Evolutionary conservation across 495 filamentous ascomycete species (phyloP), one percentile per base, ranked within the genome.

Genomic region (Talaromyces stipitatus): DNA sequence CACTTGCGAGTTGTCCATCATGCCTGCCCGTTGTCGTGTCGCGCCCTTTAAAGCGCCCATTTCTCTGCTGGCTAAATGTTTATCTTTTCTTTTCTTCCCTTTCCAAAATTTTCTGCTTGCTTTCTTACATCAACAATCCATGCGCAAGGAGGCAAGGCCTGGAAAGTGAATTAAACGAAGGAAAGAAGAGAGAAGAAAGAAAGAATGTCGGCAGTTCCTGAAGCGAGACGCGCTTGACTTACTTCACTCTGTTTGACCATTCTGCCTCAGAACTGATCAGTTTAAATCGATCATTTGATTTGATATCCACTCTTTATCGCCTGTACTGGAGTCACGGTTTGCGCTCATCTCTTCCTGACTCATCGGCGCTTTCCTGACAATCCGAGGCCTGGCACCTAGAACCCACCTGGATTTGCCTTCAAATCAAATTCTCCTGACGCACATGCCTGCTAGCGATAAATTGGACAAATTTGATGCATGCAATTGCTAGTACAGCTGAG

Each of bases 1-100:
- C 57, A 59, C 20, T 53, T 58, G 56, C 56, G 47, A 50, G 46
- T 58, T 50, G 56, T 52, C 20, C 29, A 30, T 57, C 55, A 27
- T 20, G 47, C 26, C 26, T 22, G 29, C 46, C 20, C 16, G 22
- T n/a, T 54, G 30, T 54, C 56, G 2, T 12, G 20, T 41, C 30
- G 4, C 9, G 28, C 36, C n/a, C 28, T 27, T 54, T 46, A 59
- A 32, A 20, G 7, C 33, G 38, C 22, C 33, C 36, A 18, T 28
- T 38, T 26, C 16, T 27, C 33, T 36, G 10, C 45, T 11, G 20
- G 12, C 43, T 16, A 10, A 22, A 18, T n/a, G 22, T 4, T 24
- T 48, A 10, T 27, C 45, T 48, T 48, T 23, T 18, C 45, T 26
- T 23, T 48, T 26, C 24, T 48, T 48, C 3, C 16, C 4, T 38